Base-by-base conservation (phyloP, 1,284 basidiomycete species). In the Ceratobasidium papillatum region DNA sequence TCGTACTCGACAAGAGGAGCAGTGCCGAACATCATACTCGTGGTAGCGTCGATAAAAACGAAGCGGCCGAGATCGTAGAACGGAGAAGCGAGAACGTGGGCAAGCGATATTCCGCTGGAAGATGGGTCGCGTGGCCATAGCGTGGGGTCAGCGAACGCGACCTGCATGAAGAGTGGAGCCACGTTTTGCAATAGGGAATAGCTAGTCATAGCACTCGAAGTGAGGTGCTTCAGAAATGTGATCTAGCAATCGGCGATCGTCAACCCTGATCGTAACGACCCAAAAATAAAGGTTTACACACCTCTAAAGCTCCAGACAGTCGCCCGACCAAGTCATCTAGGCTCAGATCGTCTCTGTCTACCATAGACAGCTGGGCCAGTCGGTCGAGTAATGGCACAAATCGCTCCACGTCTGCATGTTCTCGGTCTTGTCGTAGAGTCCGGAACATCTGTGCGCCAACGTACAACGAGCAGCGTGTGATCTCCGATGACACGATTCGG, bases 1-100 rank as follows among this genome's bases (percentile, higher is more conserved):
- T 73, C 59, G 47, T 73, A 73, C 17, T 62, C 59, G 25, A 73
- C 59, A 12, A 63, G 27, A 12, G 59, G 71, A 17, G 71, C n/a
- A 7, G 54, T 36, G 17, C 59, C 71, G n/a, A 73, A 54, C 14
- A 54, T 52, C 27, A 73, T n/a, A 38, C 47, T 41, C 17, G 71
- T 27, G n/a, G 54, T 38, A 3, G 36, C 34, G 17, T 73, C 71
- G 14, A 73, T 73, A 32, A 73, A 73, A 17, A 63, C 30, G 36
- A 52, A 73, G 9, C 71, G 45, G 12, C 71, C 45, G 27, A 73
- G 32, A 11, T 73, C 71, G 45, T 22, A 27, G 11, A 14, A 47
- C 38, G 22, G 30, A 12, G 71, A 38, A 17, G 22, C 25, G 19
- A 73, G 45, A 19, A 38, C 47, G 25, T 73, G 58, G 12, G 59